Conservation (phyloP, 75 land plant species). For the Chamaecyparis obtusa region DNA sequence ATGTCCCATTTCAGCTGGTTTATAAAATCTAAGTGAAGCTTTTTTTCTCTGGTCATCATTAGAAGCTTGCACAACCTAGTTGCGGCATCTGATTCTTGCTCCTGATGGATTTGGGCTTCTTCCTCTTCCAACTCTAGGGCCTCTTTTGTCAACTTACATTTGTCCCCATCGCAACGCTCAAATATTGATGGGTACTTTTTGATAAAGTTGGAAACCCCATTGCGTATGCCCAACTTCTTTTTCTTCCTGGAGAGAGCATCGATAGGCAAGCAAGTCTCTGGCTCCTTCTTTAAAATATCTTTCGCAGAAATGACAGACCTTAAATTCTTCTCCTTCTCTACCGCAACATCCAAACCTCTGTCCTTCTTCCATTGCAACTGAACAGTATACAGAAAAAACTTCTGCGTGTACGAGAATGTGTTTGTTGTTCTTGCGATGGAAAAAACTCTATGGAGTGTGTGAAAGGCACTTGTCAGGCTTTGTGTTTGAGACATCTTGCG, state of each 20-base stretch:
- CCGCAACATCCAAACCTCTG: constrained; percentile 67
- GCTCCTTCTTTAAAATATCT: constrained; percentile 47
- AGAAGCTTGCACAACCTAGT: constrained; percentile 56
- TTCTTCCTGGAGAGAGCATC: constrained; percentile 19
- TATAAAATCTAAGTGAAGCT: constrained; percentile 33
- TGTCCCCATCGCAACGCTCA: constrained; percentile 28
- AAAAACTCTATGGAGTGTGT: neutral
- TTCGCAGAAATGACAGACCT: constrained; percentile 38
- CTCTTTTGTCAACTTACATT: constrained; percentile 38
- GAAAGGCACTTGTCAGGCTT: neutral
- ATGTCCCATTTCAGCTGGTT: constrained; percentile 48
- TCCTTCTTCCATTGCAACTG: constrained; percentile 43
- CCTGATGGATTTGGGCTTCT: constrained; percentile 31
- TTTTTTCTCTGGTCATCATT: constrained; percentile 46
- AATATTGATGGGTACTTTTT: constrained; percentile 48
- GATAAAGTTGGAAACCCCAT: constrained; percentile 45
- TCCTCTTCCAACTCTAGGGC: constrained; percentile 44
- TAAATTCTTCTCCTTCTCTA: constrained; percentile 54
- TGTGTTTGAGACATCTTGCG: constrained; percentile 2
- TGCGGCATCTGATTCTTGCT: constrained; percentile 26
- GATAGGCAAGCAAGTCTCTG: constrained; percentile 38
- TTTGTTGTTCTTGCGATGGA: neutral
- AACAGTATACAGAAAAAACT: constrained; percentile 19
- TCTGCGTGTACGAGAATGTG: neutral
- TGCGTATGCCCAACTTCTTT: constrained; percentile 25